Evolutionary conservation across 2,329 filamentous ascomycete species (phyloP), one percentile per base, ranked within the genome.

Genomic region (Hymenotorrendiella dingleyae): DNA sequence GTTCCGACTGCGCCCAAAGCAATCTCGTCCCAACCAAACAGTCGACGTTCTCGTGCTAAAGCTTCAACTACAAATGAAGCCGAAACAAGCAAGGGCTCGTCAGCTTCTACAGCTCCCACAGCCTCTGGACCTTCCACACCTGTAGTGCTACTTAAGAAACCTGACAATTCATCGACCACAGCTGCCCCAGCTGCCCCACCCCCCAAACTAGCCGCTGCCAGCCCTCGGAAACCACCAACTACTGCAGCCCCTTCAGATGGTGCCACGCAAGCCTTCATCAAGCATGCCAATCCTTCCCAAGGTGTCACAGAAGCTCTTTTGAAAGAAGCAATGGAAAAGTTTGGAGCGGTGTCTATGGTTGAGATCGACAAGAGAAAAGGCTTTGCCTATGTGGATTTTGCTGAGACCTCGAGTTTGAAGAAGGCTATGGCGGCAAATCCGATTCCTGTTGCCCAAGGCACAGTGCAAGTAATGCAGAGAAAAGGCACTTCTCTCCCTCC

Each of bases 351-450:
- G 34, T 78, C 78, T 0, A 84, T 80, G 52, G 86, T 95, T 14
- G 91, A 96, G 56, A 91, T 97, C 41, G 91, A 97, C 61, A 90
- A 89, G 63, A 85, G 90, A 57, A 96, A 96, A 63, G 89, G 89
- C 0, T 94, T 95, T 57, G 91, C 89, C 2, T 95, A 96, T 61
- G 83, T 94, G 28, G 86, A 95, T 50, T 97, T 96, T 66, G 75
- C 77, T 8, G 81, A 88, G 17, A 74, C 82, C 1, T 79, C 82
- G 7, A 74, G 76, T 8, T 71, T 97, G 20, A 77, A 78, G 55
- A 88, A 86, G 57, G 91, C 91, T 4, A 80, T 95, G 58, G 75
- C 80, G 12, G 86, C 85, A 10, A 94, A 88, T 58, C 87, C 86
- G 0, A 75, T 96, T 22, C 70, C 83, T 16, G 82, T 97, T 9